phyloP scores from a whole-genome alignment of 1,284 basidiomycete genomes.

The Kalmanozyma brasiliensis region DNA sequence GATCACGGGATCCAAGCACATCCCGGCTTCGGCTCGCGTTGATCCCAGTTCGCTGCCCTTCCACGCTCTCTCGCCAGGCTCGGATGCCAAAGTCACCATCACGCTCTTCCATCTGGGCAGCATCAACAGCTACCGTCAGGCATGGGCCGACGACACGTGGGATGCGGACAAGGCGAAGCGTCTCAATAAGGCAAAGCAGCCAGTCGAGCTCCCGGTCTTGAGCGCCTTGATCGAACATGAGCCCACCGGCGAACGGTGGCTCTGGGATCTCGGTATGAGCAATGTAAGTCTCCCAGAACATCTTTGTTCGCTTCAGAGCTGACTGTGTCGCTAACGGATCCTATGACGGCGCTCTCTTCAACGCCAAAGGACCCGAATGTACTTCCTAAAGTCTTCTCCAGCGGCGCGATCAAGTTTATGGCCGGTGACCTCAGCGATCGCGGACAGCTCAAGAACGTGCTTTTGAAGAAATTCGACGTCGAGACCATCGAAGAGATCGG shows the following conservation, averaged over 20 bases:
- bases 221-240: conserved; percentile 21
- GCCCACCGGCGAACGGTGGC: conserved; percentile 11
- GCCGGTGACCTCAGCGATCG: conserved; percentile 4
- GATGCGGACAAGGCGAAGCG: conserved; percentile 3
- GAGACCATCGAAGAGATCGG: conserved; percentile 17
- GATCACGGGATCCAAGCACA: conserved; percentile 15
- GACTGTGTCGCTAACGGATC: neutral
- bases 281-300: conserved; percentile 6
- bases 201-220: conserved; percentile 17
- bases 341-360: no score
- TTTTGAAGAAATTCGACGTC: conserved; percentile 17
- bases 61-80: neutral
- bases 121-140: conserved; percentile 18
- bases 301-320: neutral
- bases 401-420: conserved; percentile 11
- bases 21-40: conserved; percentile 13
- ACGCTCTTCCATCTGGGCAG: conserved; percentile 23
- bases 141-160: conserved; percentile 32
- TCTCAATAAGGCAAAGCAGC: conserved; percentile 7
- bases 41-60: conserved; percentile 24
- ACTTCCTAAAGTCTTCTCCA: conserved; percentile 5
- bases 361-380: conserved; percentile 7
- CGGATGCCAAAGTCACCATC: conserved; percentile 3
- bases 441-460: conserved; percentile 15
- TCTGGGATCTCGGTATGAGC: conserved; percentile 24